Conservation (phyloP, 192 early-diverging fungal species). For the Umbelopsis sp. region DNA sequence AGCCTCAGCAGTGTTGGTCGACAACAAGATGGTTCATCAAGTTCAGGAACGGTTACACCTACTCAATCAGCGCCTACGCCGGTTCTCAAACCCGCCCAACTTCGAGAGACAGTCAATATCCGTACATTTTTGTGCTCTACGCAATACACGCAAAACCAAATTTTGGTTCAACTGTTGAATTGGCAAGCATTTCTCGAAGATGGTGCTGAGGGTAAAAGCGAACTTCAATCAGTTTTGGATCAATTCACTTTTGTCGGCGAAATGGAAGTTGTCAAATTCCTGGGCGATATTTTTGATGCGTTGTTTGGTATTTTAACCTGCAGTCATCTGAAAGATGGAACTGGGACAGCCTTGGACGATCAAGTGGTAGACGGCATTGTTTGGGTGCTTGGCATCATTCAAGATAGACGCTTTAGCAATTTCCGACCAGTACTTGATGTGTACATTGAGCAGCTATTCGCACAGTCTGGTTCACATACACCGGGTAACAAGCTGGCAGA, state of each 20-base stretch:
- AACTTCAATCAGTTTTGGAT: conserved; percentile 47
- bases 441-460: conserved; percentile 60
- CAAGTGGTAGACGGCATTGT: conserved; percentile 56
- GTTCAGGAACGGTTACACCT: neutral
- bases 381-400: conserved; percentile 58
- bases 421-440: conserved; percentile 59
- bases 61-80: neutral
- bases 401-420: conserved; percentile 62
- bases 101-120: conserved; percentile 54
- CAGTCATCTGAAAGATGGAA: conserved; percentile 3
- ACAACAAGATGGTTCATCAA: neutral
- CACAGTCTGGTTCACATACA: neutral
- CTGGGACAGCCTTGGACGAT: conserved; percentile 41
- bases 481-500: neutral
- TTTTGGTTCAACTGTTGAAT: conserved; percentile 65
- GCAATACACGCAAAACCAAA: conserved; percentile 63
- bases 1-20: neutral
- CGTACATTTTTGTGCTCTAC: conserved; percentile 68
- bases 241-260: conserved; percentile 62
- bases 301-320: conserved; percentile 62
- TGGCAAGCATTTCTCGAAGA: conserved; percentile 51
- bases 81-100: neutral
- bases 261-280: conserved; percentile 72
- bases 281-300: conserved; percentile 63
- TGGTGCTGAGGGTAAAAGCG: conserved; percentile 23